Conservation (phyloP, 2,329 filamentous ascomycete genomes). For the Blastomyces silverae region DNA sequence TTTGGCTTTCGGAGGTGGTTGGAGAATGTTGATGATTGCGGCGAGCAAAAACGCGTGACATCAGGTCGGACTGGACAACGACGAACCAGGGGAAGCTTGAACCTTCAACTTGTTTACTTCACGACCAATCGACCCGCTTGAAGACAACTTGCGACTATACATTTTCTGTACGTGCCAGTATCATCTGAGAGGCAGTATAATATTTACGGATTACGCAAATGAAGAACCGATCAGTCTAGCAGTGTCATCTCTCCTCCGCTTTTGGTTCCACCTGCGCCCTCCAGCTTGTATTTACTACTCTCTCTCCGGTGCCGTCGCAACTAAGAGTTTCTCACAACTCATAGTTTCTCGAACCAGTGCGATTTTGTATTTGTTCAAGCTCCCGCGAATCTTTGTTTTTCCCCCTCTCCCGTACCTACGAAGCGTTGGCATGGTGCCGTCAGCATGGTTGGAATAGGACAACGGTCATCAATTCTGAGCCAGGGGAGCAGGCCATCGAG, state of each 20-base stretch:
- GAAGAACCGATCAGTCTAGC: slow-evolving; percentile 1
- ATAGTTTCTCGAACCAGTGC: neutral
- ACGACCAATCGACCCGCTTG: neutral
- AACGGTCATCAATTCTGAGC: slow-evolving; percentile 36
- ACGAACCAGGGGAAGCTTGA: slow-evolving; percentile 6
- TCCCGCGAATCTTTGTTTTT: neutral
- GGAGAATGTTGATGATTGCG: neutral
- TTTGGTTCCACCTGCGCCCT: slow-evolving; percentile 1
- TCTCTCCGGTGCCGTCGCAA: neutral
- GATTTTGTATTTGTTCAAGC: neutral
- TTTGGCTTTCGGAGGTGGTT: neutral
- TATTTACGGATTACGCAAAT: slow-evolving; percentile 3
- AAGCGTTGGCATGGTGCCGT: slow-evolving; percentile 32
- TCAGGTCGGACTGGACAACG: slow-evolving; percentile 6
- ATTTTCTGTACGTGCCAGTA: neutral
- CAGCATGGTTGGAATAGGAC: slow-evolving; percentile 34
- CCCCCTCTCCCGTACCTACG: neutral
- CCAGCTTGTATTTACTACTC: neutral
- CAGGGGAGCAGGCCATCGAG: slow-evolving; percentile 41
- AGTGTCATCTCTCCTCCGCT: neutral
- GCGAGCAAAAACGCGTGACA: slow-evolving; percentile 19
- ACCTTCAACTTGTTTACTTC: slow-evolving; percentile 6
- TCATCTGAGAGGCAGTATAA: neutral
- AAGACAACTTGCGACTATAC: neutral
- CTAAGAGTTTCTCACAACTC: neutral